These are phyloP conservation scores for Phaeosphaeria sp. DNA, from an alignment of 2,329 filamentous ascomycete genomes.

Conservation along the genomic window DNA sequence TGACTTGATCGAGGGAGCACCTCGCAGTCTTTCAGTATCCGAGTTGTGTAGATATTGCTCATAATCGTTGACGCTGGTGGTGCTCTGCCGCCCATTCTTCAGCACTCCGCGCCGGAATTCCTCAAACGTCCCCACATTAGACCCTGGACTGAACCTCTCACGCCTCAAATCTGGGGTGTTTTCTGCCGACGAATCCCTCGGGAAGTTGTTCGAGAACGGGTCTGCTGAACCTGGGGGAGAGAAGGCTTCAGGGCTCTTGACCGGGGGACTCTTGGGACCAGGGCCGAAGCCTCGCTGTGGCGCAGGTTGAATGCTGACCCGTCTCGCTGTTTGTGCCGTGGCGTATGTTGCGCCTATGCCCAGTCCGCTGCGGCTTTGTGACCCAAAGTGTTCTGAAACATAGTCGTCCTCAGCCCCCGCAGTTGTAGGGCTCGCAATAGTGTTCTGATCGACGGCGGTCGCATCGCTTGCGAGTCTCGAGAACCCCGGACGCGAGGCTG, in stretches of 20 bases:
- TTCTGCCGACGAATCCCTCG: constrained; percentile 28
- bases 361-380: constrained; percentile 34
- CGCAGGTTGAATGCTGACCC: constrained; percentile 27
- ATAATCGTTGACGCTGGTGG: constrained; percentile 33
- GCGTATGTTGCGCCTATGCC: constrained; percentile 40
- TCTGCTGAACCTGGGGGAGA: constrained; percentile 39
- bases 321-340: constrained; percentile 16
- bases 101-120: constrained; percentile 34
- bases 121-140: constrained; percentile 33
- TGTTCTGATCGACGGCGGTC: constrained; percentile 37
- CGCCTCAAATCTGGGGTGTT: constrained; percentile 44
- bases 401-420: constrained; percentile 32
- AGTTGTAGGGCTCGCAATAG: constrained; percentile 28
- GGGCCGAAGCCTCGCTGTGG: constrained; percentile 25
- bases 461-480: constrained; percentile 45
- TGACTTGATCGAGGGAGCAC: constrained; percentile 41
- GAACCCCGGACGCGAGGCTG: constrained; percentile 44
- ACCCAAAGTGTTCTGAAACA: constrained; percentile 31
- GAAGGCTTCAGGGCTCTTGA: constrained; percentile 24
- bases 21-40: constrained; percentile 31
- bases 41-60: constrained; percentile 35
- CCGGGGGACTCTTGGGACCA: constrained; percentile 24
- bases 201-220: constrained; percentile 36
- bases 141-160: constrained; percentile 37
- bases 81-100: constrained; percentile 28